These are phyloP conservation scores for Larix sibirica DNA, from an alignment of 83 land plant genomes.

Conservation along the genomic window DNA sequence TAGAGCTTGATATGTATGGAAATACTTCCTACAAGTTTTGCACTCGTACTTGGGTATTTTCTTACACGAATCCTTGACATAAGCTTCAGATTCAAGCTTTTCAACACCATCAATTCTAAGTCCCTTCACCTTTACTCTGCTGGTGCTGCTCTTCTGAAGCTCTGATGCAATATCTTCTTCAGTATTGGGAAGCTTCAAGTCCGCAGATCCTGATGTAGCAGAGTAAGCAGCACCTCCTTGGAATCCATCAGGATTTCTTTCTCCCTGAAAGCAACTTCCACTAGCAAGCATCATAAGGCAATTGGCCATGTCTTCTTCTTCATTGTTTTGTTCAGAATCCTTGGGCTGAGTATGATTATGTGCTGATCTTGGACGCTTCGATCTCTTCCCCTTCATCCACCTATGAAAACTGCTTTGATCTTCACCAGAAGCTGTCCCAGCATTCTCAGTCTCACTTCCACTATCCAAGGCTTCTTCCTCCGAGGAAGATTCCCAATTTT, in stretches of 20 bases:
- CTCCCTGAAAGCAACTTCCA: constrained; percentile 13
- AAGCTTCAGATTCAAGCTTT: too few relatives aligned
- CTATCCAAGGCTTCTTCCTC: too few relatives aligned
- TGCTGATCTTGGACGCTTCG: not conserved
- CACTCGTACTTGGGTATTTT: not conserved
- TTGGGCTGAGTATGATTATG: not conserved
- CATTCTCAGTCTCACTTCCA: too few relatives aligned
- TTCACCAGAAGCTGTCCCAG: too few relatives aligned
- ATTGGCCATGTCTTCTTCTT: constrained; percentile 52
- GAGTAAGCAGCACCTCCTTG: constrained; percentile 28
- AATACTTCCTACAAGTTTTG: not conserved
- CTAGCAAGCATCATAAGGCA: constrained; percentile 56
- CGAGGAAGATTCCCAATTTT: too few relatives aligned
- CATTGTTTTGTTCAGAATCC: not conserved
- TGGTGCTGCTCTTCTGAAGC: not conserved
- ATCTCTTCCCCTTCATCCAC: not conserved
- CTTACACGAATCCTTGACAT: too few relatives aligned
- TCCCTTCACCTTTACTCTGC: constrained; percentile 6
- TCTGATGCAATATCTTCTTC: too few relatives aligned
- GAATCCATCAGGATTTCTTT: constrained; percentile 49
- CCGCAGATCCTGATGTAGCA: not conserved
- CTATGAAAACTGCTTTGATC: too few relatives aligned
- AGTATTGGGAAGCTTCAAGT: not conserved
- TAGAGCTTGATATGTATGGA: constrained; percentile 1
- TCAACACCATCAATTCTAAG: too few relatives aligned